Percentiles rank a stretch among this genome's conserved stretches.
These are phyloP conservation scores for Phytophthora fragariaefolia DNA, from an alignment of 352 stramenopile species.

Conservation along the genomic window DNA sequence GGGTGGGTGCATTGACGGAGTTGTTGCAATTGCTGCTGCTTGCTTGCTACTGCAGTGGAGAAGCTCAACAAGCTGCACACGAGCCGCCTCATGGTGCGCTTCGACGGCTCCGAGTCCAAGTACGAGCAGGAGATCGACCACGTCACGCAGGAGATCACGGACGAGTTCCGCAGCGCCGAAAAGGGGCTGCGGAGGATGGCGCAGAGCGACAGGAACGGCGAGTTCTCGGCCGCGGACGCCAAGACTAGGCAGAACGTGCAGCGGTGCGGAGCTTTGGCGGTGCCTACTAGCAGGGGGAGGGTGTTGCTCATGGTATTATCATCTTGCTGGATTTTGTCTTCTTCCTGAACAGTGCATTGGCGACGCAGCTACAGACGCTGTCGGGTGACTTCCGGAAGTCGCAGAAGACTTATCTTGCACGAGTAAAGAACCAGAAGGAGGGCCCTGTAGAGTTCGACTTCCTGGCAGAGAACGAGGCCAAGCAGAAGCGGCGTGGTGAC, in stretches of 20 bases:
- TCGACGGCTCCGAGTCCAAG: slow-evolving; percentile 86
- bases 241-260: slow-evolving; percentile 90
- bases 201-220: slow-evolving; percentile 55
- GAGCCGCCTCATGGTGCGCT: slow-evolving; percentile 88
- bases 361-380: slow-evolving; percentile 97
- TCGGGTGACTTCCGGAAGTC: slow-evolving; percentile 96
- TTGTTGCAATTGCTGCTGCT: slow-evolving; percentile 15
- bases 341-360: slow-evolving; percentile 72
- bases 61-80: slow-evolving; percentile 86
- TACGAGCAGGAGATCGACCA: slow-evolving; percentile 88
- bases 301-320: slow-evolving; percentile 4
- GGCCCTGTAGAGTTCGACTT: slow-evolving; percentile 94
- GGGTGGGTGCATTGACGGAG: not conserved
- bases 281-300: not conserved
- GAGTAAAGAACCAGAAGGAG: slow-evolving; percentile 97
- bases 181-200: slow-evolving; percentile 78
- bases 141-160: slow-evolving; percentile 82
- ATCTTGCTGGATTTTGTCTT: not conserved
- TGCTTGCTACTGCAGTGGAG: slow-evolving; percentile 65
- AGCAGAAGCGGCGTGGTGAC: slow-evolving; percentile 56
- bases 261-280: slow-evolving; percentile 41
- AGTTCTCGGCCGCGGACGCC: slow-evolving; percentile 78
- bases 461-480: slow-evolving; percentile 75
- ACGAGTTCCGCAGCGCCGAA: slow-evolving; percentile 84
- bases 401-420: slow-evolving; percentile 98